Evolutionary conservation across 257 asterid genomes (phyloP).

Genomic region (Gynochthodes officinalis): DNA sequence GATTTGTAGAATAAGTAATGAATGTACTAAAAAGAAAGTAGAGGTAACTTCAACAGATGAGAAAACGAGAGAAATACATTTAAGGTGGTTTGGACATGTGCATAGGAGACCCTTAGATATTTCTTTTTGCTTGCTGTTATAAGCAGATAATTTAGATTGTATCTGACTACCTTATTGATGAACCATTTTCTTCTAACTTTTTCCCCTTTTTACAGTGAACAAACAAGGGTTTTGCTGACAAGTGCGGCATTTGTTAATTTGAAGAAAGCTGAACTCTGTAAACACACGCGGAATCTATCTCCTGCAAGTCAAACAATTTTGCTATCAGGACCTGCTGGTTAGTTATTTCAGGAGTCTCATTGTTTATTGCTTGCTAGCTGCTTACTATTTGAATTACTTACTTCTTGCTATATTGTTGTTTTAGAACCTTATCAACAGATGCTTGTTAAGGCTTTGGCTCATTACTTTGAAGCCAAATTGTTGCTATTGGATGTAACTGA

Average conservation of each 20-base stretch:
- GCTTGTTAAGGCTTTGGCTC: constrained; percentile 83
- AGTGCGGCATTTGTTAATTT: constrained; percentile 78
- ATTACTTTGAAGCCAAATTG: constrained; percentile 65
- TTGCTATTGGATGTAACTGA: constrained; percentile 64
- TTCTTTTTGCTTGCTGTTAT: too few species aligned
- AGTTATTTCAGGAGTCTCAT: constrained; percentile 10
- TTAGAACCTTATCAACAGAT: constrained; percentile 71
- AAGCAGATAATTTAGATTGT: too few species aligned
- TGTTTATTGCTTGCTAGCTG: not conserved
- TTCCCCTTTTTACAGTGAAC: constrained; percentile 43
- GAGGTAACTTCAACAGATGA: too few species aligned
- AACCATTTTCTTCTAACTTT: constrained; percentile 8
- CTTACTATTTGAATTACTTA: constrained; percentile 1
- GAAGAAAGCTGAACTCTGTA: constrained; percentile 46
- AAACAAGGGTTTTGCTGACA: constrained; percentile 61
- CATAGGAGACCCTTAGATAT: too few species aligned
- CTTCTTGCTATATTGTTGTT: constrained; percentile 13
- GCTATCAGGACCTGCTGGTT: constrained; percentile 87
- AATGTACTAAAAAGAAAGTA: too few species aligned
- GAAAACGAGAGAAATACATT: too few species aligned
- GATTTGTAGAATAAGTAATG: too few species aligned
- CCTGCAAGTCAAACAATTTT: constrained; percentile 82
- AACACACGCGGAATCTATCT: constrained; percentile 72
- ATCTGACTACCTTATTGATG: not conserved
- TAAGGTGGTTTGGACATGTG: too few species aligned